A percentile compares a stretch with the other conserved stretches of the same genome.
These are phyloP conservation scores for Suhomyces bolitotheri DNA, from an alignment of 1,139 yeast species.

Conservation along the genomic window DNA sequence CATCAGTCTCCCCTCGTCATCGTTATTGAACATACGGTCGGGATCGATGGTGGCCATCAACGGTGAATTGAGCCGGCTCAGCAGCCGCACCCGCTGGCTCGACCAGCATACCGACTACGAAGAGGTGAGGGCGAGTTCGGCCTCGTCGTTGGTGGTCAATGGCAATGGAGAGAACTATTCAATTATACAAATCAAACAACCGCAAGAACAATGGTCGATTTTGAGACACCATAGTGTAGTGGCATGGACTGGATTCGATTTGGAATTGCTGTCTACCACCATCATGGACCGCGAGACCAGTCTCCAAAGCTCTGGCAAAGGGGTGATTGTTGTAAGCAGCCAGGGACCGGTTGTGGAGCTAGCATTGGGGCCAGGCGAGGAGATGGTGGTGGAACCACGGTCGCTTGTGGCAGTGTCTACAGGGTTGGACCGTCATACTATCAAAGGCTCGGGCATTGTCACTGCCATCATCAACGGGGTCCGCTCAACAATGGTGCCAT, in stretches of 20 bases:
- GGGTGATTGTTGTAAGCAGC: constrained; percentile 21
- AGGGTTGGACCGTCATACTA: not conserved
- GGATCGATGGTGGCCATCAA: constrained; percentile 39
- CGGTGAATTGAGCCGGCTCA: constrained; percentile 29
- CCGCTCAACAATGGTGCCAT: not conserved
- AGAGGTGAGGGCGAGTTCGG: constrained; percentile 23
- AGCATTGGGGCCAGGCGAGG: constrained; percentile 17
- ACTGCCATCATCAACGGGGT: not conserved
- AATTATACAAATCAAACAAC: constrained; percentile 21
- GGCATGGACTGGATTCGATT: constrained; percentile 24
- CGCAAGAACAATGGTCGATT: constrained; percentile 19
- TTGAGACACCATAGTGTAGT: constrained; percentile 16
- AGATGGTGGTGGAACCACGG: constrained; percentile 16
- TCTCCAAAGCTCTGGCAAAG: constrained; percentile 18
- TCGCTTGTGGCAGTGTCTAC: constrained; percentile 20
- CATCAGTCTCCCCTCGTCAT: constrained; percentile 37
- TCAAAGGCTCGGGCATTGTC: constrained; percentile 4
- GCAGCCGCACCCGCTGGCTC: constrained; percentile 18
- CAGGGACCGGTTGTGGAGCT: constrained; percentile 17
- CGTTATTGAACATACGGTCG: constrained; percentile 31
- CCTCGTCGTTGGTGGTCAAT: constrained; percentile 33
- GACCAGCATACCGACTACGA: constrained; percentile 25
- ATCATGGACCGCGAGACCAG: constrained; percentile 9
- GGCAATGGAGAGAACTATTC: constrained; percentile 31
- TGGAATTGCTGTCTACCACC: constrained; percentile 14